Base-by-base conservation (phyloP, 2,329 filamentous ascomycete genomes). In the Claviceps africana region DNA sequence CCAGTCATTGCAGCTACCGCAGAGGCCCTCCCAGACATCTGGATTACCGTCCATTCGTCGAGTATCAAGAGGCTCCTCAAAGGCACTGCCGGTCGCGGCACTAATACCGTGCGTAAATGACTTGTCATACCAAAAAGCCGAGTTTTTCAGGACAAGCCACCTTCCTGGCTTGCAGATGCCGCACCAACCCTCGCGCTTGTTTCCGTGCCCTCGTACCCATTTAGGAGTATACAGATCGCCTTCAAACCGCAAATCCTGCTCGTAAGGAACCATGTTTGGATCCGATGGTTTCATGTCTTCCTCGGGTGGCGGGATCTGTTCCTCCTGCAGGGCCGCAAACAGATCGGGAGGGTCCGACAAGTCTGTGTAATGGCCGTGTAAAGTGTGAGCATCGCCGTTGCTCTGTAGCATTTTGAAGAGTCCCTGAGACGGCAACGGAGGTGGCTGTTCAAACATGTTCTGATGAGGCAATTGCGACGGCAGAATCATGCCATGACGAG, bases 101-200 rank as follows among this genome's bases (percentile, higher is more conserved):
- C 85, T 88, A 65, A 94, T 88, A 48, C 88, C 88, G 62, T 94
- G 88, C 2, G 85, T 88, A 65, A 93, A 94, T 53, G 84, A 87
- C 73, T 93, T 91, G 71, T 94, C 88, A 67, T 94, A 94, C 88
- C 88, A 94, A 66, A 88, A 95, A 7, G 88, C 88, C 52, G 85
- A 90, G 69, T 94, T 93, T 72, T 93, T 94, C 54, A 95, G 73
- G 17, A 90, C 86, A 51, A 91, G 77, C 88, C 88, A 94, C 48
- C 86, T 76, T 2, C 86, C 86, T 2, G 86, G 85, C 65, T 89
- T 90, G 72, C 88, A 94, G 59, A 91, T 86, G 22, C 87, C 86
- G 61, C 88, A 94, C 87, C 88, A 95, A 3, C 88, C 88, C 66
- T 91, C 87, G 43, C 88, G 83, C 72, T 90, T 89, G 69, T 89